phyloP scores from a whole-genome alignment of 192 early-diverging fungal species.

The Coemansia sp. region DNA sequence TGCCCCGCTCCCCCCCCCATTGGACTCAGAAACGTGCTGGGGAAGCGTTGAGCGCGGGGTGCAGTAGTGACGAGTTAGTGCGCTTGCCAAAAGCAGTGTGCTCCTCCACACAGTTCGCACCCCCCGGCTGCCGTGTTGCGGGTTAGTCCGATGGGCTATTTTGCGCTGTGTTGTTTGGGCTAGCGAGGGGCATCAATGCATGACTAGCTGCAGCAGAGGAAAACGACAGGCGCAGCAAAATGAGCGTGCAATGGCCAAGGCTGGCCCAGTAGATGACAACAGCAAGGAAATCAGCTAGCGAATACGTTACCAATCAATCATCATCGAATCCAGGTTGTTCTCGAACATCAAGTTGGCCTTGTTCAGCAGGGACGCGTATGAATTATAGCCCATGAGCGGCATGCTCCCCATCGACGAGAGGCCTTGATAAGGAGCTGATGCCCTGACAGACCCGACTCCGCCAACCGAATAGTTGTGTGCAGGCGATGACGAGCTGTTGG shows the following conservation, averaged over 20 bases:
- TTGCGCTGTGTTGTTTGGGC: neutral
- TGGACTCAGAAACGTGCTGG: neutral
- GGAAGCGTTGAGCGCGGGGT: neutral
- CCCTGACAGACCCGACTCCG: neutral
- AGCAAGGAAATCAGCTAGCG: neutral
- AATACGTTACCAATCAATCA: constrained; percentile 61
- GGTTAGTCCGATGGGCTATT: neutral
- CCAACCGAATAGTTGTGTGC: neutral
- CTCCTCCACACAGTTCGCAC: neutral
- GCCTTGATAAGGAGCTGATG: constrained; percentile 23
- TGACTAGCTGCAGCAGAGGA: neutral
- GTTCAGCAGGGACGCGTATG: constrained; percentile 69
- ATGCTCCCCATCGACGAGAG: constrained; percentile 25
- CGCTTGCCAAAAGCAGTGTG: neutral
- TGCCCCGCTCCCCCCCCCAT: neutral
- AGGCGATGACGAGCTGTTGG: constrained; percentile 11
- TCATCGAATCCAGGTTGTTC: constrained; percentile 70
- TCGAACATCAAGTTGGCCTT: constrained; percentile 72
- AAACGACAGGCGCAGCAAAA: neutral
- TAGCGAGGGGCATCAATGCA: neutral
- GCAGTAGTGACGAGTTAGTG: neutral
- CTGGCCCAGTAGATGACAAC: neutral
- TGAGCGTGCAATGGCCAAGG: neutral
- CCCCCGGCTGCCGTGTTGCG: neutral
- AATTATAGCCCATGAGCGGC: constrained; percentile 44